These are phyloP conservation scores for Cystobasidium slooffiae DNA, from an alignment of 1,284 basidiomycete genomes.

Conservation along the genomic window DNA sequence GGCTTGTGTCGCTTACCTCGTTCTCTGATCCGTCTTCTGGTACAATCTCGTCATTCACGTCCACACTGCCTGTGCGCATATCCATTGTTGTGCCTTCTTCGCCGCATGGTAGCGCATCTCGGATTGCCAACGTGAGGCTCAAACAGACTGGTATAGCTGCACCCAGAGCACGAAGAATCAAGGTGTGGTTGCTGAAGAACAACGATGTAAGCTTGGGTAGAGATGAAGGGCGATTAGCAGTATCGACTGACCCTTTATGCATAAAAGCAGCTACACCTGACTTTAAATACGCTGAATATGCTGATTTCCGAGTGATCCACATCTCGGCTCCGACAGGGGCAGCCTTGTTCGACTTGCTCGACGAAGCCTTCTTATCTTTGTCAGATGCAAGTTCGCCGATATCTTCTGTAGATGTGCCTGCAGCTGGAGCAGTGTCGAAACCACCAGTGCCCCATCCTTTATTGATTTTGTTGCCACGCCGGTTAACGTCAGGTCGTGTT, in stretches of 20 bases:
- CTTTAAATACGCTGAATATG: slow-evolving; percentile 50
- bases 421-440: slow-evolving; percentile 17
- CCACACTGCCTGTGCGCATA: slow-evolving; percentile 47
- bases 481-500: slow-evolving; percentile 30
- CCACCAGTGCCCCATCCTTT: slow-evolving; percentile 43
- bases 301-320: slow-evolving; percentile 47
- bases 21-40: slow-evolving; percentile 47
- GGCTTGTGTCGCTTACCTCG: slow-evolving; percentile 26
- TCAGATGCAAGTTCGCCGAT: slow-evolving; percentile 3
- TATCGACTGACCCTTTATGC: slow-evolving; percentile 49
- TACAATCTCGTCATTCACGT: slow-evolving; percentile 51
- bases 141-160: slow-evolving; percentile 52
- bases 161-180: slow-evolving; percentile 49
- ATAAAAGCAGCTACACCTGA: slow-evolving; percentile 49
- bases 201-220: neutral
- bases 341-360: slow-evolving; percentile 4
- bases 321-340: slow-evolving; percentile 42
- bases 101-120: slow-evolving; percentile 51
- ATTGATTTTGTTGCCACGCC: slow-evolving; percentile 43
- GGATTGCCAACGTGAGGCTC: slow-evolving; percentile 50
- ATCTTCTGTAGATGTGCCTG: neutral
- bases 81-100: slow-evolving; percentile 43
- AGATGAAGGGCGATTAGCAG: neutral
- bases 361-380: neutral
- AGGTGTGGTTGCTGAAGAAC: slow-evolving; percentile 42